Percentiles rank a stretch among this genome's conserved stretches.
Evolutionary conservation across 768 basidiomycete species (phyloP).

Genomic region (Boletus bicolor): DNA sequence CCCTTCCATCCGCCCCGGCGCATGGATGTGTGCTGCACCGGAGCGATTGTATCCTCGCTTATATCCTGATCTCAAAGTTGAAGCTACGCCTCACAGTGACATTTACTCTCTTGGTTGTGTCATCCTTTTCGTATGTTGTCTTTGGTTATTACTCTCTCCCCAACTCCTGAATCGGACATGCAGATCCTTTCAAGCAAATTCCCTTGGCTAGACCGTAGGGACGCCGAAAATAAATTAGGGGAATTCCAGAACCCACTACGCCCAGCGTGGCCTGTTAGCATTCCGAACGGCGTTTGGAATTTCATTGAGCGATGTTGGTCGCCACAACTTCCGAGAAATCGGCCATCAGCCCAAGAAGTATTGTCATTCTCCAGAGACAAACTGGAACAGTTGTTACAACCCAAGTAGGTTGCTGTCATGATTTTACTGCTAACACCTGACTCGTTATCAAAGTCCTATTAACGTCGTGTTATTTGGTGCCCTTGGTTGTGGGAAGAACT

Average conservation of each 20-base stretch:
- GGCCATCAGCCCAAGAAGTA: background rate
- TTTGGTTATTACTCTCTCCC: background rate
- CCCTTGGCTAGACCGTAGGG: no score
- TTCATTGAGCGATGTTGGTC: constrained; percentile 8
- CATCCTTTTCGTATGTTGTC: constrained; percentile 3
- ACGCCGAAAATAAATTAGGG: background rate
- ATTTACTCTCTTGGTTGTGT: constrained; percentile 6
- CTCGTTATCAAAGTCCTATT: background rate
- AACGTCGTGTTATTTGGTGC: constrained; percentile 18
- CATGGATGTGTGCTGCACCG: background rate
- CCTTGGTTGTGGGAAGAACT: constrained; percentile 19
- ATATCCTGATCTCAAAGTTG: background rate
- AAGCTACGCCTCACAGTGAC: background rate
- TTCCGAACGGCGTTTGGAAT: background rate
- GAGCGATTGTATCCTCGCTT: background rate
- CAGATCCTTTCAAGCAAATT: constrained; percentile 1
- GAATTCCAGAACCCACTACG: background rate
- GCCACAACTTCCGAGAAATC: background rate
- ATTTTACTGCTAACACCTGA: background rate
- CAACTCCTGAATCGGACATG: background rate
- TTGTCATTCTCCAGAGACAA: background rate
- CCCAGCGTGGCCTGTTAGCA: background rate
- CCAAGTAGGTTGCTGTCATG: background rate
- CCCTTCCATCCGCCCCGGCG: background rate
- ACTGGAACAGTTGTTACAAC: background rate